Evolutionary conservation across 2,329 filamentous ascomycete species (phyloP), one percentile per base, ranked within the genome.

Genomic region (Diaporthe citri): DNA sequence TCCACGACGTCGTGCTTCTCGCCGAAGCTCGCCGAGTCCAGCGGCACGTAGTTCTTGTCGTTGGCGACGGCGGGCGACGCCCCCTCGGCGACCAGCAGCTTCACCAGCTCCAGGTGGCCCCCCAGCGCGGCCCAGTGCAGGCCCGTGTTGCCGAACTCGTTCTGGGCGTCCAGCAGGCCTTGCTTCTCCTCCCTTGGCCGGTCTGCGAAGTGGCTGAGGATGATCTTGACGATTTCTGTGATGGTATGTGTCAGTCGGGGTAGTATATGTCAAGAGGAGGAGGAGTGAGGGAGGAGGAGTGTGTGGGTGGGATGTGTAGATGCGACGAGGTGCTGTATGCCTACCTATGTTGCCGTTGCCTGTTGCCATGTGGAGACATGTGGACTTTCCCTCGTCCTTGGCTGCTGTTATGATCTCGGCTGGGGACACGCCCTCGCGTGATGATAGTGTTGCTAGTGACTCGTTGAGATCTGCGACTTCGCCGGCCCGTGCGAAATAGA

Each of bases 121-220:
- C 97, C 97, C 73, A 98, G 86, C 0, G 95, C 94, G 0, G 96
- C 96, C 96, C 96, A 98, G 85, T 99, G 97, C 74, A 99, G 87
- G 0, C 95, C 91, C 0, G 96, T 98, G 86, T 98, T 98, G 59
- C 95, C 96, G 60, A 94, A 93, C 76, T 91, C 87, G 81, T 99
- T 99, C 76, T 90, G 88, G 3, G 89, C 86, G 79, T 95, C 93
- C 34, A 95, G 83, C 78, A 93, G 91, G 0, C 87, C 82, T 77
- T 87, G 85, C 77, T 85, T 86, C 76, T 86, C 84, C 46, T 82
- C 82, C 28, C 78, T 82, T 62, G 83, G 83, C 59, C 81, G 82
- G n/a, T 77, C 79, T 36, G 84, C 79, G 76, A 89, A 87, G 76
- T 83, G 83, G n/a, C 80, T 79, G 5, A 89, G 79, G 60, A 90